A percentile compares a stretch with the other conserved stretches of the same genome.
Evolutionary conservation across 2,329 filamentous ascomycete species (phyloP).

Genomic region (Lecanoromycetidae sp.): DNA sequence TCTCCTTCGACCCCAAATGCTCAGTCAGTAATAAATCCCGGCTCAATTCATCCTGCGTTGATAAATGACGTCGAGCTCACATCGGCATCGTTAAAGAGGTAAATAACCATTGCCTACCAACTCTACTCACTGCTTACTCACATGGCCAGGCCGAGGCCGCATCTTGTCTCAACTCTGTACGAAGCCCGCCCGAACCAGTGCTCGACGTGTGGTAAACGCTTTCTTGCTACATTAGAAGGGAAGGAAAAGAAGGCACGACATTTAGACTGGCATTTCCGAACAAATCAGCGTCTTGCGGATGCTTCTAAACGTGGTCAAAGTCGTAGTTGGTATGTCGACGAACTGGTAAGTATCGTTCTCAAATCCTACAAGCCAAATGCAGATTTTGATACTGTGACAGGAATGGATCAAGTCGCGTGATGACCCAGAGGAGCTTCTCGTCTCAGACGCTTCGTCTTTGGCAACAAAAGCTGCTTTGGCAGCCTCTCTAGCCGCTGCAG

Average conservation of each 20-base stretch:
- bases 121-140: constrained; percentile 16
- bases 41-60: constrained; percentile 22
- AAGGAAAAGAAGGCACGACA: constrained; percentile 79
- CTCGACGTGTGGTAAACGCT: constrained; percentile 81
- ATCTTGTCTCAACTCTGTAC: constrained; percentile 63
- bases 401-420: constrained; percentile 88
- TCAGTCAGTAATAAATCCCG: constrained; percentile 19
- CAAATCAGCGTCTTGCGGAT: constrained; percentile 78
- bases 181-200: constrained; percentile 77
- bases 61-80: constrained; percentile 48
- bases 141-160: constrained; percentile 56
- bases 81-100: constrained; percentile 61
- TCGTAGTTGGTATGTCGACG: constrained; percentile 88
- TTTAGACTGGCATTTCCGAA: constrained; percentile 96
- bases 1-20: constrained; percentile 24
- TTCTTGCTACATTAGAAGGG: constrained; percentile 63
- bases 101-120: constrained; percentile 28
- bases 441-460: constrained; percentile 30
- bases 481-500: constrained; percentile 36
- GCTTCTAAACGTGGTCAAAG: constrained; percentile 76
- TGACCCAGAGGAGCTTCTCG: constrained; percentile 53
- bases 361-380: constrained; percentile 19
- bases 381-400: background rate
- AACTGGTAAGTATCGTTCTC: constrained; percentile 50
- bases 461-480: constrained; percentile 31